phyloP scores from a whole-genome alignment of 2,329 filamentous ascomycete genomes.

The Neobulgaria alba region DNA sequence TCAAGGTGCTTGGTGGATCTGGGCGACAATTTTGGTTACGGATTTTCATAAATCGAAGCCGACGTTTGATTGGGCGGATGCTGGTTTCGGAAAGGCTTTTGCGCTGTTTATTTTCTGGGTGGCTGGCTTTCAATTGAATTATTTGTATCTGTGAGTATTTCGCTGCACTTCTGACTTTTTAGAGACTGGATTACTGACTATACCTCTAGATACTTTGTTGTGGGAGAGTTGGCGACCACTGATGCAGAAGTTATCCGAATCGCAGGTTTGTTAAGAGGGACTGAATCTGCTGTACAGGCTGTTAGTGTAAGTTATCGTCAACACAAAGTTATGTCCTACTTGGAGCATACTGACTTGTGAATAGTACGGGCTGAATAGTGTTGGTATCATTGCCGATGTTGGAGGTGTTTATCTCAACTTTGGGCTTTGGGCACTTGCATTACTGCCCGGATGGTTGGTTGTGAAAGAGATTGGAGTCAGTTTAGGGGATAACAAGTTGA shows the following conservation, averaged over 20 bases:
- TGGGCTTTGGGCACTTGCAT: conserved; percentile 53
- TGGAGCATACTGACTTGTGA: neutral
- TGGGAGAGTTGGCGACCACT: conserved; percentile 53
- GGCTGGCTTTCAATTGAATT: conserved; percentile 63
- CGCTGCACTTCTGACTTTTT: no score
- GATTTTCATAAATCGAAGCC: conserved; percentile 48
- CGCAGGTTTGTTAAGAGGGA: conserved; percentile 58
- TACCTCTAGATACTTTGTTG: conserved; percentile 53
- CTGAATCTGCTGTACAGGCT: conserved; percentile 65
- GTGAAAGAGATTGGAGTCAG: conserved; percentile 31
- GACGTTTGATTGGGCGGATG: conserved; percentile 55
- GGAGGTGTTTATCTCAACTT: conserved; percentile 66
- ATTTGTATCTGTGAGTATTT: conserved; percentile 53
- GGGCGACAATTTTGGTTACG: conserved; percentile 58
- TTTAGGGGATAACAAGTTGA: conserved; percentile 20
- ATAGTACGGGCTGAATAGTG: conserved; percentile 54
- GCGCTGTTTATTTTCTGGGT: conserved; percentile 60
- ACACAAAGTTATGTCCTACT: neutral
- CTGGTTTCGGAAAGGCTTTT: conserved; percentile 58
- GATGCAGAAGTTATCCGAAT: conserved; percentile 60
- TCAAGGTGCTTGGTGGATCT: conserved; percentile 65
- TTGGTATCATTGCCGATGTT: conserved; percentile 53
- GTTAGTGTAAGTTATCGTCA: conserved; percentile 45
- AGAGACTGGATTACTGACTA: neutral
- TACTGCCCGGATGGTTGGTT: conserved; percentile 60